Conservation (phyloP, 306 rosid genomes). For the Cucurbita ficifolia region DNA sequence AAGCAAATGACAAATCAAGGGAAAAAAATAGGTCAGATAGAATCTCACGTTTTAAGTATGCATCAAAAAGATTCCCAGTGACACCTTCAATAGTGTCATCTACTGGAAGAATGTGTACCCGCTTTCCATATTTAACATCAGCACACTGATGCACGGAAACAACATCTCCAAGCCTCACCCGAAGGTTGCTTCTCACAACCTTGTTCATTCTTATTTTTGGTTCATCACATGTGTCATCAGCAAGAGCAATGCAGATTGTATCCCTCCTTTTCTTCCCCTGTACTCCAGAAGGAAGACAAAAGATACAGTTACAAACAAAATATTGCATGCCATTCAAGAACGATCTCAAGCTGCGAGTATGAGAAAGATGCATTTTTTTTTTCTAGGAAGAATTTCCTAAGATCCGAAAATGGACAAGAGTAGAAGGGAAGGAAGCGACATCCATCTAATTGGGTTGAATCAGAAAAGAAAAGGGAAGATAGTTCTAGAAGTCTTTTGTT, state of each 20-base stretch:
- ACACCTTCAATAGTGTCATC: constrained; percentile 22
- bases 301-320: not conserved
- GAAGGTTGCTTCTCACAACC: constrained; percentile 18
- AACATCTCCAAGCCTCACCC: constrained; percentile 20
- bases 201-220: constrained; percentile 20
- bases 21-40: not conserved
- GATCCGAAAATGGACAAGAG: not conserved
- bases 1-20: not conserved
- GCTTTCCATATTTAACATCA: constrained; percentile 16
- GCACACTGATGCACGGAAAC: constrained; percentile 18
- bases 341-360: not conserved
- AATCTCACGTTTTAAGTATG: constrained; percentile 12
- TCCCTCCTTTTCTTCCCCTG: constrained; percentile 20
- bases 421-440: not conserved
- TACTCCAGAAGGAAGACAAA: not conserved
- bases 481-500: not conserved
- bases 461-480: not conserved
- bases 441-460: not conserved
- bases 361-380: not conserved
- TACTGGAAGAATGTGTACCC: constrained; percentile 18
- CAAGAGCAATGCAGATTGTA: constrained; percentile 15
- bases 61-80: constrained; percentile 16
- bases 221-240: constrained; percentile 13
- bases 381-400: not conserved
- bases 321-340: not conserved